phyloP scores from a whole-genome alignment of 768 basidiomycete species.

The Auriscalpium microsporum region DNA sequence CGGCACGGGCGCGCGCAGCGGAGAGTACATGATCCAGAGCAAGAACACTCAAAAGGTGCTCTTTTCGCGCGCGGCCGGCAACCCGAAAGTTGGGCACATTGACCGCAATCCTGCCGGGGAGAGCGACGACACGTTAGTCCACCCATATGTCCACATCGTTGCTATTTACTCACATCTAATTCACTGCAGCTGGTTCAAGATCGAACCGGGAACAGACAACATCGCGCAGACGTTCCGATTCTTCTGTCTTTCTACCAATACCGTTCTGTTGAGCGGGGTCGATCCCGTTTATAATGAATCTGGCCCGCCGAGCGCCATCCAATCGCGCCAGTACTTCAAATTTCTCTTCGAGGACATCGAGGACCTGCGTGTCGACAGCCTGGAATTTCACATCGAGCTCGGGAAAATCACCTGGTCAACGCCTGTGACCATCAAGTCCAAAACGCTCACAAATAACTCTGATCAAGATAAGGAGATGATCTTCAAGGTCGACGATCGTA shows the following conservation, averaged over 20 bases:
- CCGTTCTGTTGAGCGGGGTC: background rate
- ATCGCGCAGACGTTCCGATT: background rate
- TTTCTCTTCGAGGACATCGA: constrained; percentile 1
- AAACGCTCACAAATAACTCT: constrained; percentile 1
- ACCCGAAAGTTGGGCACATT: background rate
- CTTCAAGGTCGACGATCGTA: background rate
- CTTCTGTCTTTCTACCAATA: background rate
- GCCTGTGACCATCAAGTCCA: background rate
- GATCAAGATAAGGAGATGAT: background rate
- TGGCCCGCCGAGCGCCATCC: background rate
- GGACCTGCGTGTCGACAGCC: background rate
- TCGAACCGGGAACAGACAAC: constrained; percentile 1
- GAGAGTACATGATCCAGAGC: constrained; percentile 2
- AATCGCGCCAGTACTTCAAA: constrained; percentile 1
- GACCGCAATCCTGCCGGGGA: background rate
- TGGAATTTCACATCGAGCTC: constrained; percentile 1
- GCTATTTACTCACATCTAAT: background rate
- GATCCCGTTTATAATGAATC: background rate
- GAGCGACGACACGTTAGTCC: background rate
- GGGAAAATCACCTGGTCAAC: background rate
- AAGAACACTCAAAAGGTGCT: background rate
- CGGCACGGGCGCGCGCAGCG: background rate
- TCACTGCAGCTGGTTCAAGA: constrained; percentile 1
- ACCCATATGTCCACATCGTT: background rate
- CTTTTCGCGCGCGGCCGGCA: background rate